Evolutionary conservation across 2,329 filamentous ascomycete genomes (phyloP).

Genomic region (Hawksworthiomyces lignivorus): DNA sequence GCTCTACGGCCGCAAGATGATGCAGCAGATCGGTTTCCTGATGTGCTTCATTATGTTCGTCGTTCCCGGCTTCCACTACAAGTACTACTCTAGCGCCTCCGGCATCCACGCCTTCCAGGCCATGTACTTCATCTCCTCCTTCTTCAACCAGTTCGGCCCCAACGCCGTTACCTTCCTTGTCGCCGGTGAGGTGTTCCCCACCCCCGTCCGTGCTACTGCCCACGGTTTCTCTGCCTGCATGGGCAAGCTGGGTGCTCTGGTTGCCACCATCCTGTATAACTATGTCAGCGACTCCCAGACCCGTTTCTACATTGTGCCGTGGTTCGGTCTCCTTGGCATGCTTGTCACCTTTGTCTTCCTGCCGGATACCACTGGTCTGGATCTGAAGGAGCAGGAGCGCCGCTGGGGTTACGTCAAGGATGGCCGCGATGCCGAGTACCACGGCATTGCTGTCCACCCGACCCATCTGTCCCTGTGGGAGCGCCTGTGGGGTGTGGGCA

Average conservation of each 20-base stretch:
- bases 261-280: conserved; percentile 86
- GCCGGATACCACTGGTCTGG: conserved; percentile 93
- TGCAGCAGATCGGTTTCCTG: conserved; percentile 91
- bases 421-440: conserved; percentile 74
- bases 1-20: conserved; percentile 89
- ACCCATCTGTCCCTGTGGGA: conserved; percentile 86
- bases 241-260: conserved; percentile 81
- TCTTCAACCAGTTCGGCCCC: conserved; percentile 98
- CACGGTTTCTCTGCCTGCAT: conserved; percentile 91
- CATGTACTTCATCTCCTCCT: conserved; percentile 96
- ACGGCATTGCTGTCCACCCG: conserved; percentile 86
- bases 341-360: conserved; percentile 78
- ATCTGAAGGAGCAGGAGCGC: conserved; percentile 94
- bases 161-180: conserved; percentile 96
- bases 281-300: conserved; percentile 79
- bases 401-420: conserved; percentile 81
- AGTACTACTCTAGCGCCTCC: conserved; percentile 66
- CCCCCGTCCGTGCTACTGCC: conserved; percentile 82
- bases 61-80: conserved; percentile 79
- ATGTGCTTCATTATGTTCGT: conserved; percentile 92
- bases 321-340: conserved; percentile 87
- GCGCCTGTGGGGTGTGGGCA: conserved; percentile 67
- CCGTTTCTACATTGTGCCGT: conserved; percentile 88
- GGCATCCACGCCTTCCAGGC: conserved; percentile 87
- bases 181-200: conserved; percentile 93